Percentiles rank a stretch among this genome's conserved stretches.
These are phyloP conservation scores for Scenedesmus sp. DNA, from an alignment of 163 green algal species.

Conservation along the genomic window DNA sequence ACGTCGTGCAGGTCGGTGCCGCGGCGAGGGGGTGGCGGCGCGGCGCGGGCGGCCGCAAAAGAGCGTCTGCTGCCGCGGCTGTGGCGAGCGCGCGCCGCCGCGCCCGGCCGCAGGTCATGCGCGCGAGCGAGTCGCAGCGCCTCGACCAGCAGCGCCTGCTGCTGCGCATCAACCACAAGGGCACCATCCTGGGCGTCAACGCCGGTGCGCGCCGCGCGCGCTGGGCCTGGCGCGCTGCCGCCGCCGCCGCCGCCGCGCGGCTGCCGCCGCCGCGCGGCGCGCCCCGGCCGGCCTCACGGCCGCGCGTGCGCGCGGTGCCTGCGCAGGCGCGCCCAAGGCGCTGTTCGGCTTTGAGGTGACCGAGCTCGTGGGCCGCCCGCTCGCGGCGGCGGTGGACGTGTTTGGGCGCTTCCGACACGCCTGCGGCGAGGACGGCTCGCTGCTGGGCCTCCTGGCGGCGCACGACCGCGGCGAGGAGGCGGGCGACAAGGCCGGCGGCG, in stretches of 20 bases:
- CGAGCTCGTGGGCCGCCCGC: constrained; percentile 38
- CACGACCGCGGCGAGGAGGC: neutral
- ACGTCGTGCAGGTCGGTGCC: constrained; percentile 10
- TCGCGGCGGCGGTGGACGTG: constrained; percentile 49
- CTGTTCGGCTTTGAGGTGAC: constrained; percentile 51
- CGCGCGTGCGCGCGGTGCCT: no score
- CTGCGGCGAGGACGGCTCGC: constrained; percentile 8
- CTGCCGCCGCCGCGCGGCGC: no score
- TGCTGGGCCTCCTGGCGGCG: constrained; percentile 16
- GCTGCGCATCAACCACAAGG: constrained; percentile 47
- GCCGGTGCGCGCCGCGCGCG: neutral
- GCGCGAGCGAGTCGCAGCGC: neutral
- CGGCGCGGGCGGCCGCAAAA: neutral
- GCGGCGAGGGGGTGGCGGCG: neutral
- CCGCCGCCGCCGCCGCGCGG: no score
- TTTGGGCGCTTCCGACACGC: neutral
- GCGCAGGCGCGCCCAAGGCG: constrained; percentile 7
- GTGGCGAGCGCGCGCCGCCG: neutral
- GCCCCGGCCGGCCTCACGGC: neutral
- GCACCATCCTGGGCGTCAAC: constrained; percentile 44
- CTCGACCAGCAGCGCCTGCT: constrained; percentile 51
- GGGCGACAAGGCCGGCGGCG: neutral
- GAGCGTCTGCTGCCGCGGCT: neutral
- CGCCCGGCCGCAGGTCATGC: neutral
- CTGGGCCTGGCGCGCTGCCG: no score